These are phyloP conservation scores for Serendipita sp. DNA, from an alignment of 768 basidiomycete genomes.

Conservation along the genomic window DNA sequence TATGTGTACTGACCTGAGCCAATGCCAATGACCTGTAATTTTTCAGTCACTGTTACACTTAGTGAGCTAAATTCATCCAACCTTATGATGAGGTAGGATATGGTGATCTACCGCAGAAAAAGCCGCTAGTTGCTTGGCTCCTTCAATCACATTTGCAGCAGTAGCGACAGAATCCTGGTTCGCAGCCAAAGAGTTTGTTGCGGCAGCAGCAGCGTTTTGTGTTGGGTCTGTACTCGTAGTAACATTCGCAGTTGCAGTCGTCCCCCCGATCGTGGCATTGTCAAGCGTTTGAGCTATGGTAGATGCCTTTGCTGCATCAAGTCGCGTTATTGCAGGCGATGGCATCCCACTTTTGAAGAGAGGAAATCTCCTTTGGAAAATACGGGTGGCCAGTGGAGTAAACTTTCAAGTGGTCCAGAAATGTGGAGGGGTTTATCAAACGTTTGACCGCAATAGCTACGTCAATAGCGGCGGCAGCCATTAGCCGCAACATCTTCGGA, in stretches of 20 bases:
- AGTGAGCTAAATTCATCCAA: slow-evolving; percentile 18
- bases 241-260: slow-evolving; percentile 1
- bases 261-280: neutral
- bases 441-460: neutral
- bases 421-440: neutral
- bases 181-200: neutral
- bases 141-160: slow-evolving; percentile 34
- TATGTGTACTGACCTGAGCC: slow-evolving; percentile 44
- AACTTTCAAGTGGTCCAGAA: neutral
- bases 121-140: slow-evolving; percentile 79
- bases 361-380: neutral
- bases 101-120: slow-evolving; percentile 88
- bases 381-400: neutral
- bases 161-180: neutral
- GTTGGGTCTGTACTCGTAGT: neutral
- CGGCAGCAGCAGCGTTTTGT: neutral
- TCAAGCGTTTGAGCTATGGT: neutral
- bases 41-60: neutral
- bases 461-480: neutral
- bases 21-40: slow-evolving; percentile 65
- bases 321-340: neutral
- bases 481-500: neutral
- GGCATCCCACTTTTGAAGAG: neutral
- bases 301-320: neutral
- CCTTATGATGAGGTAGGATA: slow-evolving; percentile 67